Evolutionary conservation across 2,329 filamentous ascomycete genomes (phyloP).

Genomic region (Trichoderma arundinaceum): DNA sequence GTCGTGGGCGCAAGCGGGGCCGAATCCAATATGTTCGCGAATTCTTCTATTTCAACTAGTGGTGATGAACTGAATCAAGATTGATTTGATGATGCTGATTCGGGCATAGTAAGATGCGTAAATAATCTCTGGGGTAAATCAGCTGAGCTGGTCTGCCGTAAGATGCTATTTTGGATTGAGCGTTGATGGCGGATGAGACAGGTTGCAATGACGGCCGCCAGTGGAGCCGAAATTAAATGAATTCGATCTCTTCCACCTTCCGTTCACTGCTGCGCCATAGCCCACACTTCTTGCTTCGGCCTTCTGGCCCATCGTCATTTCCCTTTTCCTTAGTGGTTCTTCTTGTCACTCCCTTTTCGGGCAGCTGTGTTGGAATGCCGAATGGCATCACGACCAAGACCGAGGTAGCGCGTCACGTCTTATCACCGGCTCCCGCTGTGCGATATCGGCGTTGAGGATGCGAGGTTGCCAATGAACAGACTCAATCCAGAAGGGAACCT

Average conservation of each 20-base stretch:
- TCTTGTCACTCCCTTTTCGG: constrained; percentile 13
- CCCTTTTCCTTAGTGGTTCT: background rate
- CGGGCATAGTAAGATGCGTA: constrained; percentile 22
- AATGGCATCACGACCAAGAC: constrained; percentile 4
- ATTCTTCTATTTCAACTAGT: constrained; percentile 26
- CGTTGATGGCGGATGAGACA: constrained; percentile 21
- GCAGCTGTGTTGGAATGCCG: background rate
- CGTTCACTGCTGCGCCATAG: constrained; percentile 13
- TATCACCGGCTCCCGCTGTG: constrained; percentile 4
- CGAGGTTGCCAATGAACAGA: background rate
- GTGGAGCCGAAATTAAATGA: constrained; percentile 30
- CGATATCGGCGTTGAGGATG: background rate
- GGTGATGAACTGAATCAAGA: constrained; percentile 19
- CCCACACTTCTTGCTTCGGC: constrained; percentile 24
- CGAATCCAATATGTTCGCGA: constrained; percentile 14
- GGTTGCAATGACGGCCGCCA: background rate
- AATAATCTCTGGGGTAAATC: constrained; percentile 26
- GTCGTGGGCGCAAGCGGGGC: constrained; percentile 19
- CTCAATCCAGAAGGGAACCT: background rate
- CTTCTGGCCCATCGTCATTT: constrained; percentile 25
- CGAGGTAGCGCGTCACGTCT: background rate
- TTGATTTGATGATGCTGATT: constrained; percentile 27
- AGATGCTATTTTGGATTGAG: constrained; percentile 12
- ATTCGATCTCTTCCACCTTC: constrained; percentile 25
- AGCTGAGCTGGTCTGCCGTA: constrained; percentile 25